Base-by-base conservation (phyloP, 208 protist genomes). In the Leishmania arabica region DNA sequence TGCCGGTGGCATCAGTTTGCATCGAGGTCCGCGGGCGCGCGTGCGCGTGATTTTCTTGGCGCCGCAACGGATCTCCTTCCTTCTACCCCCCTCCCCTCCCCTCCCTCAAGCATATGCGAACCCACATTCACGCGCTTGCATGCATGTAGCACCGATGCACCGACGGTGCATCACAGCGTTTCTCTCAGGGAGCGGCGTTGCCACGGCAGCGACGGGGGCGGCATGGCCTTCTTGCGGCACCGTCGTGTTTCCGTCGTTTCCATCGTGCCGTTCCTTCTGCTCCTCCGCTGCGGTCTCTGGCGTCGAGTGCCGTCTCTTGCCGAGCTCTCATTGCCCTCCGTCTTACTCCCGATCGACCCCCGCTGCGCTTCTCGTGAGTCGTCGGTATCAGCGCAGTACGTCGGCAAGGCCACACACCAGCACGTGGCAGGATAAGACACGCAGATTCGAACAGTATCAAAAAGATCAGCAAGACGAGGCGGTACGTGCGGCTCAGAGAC, bases 361-460 rank as follows among this genome's bases (percentile, higher is more conserved):
- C 15, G 31, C 62, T 34, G 31, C 73, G 21, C 42, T 81, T 66
- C 64, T 27, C 80, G 58, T 58, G n/a, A 76, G 73, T 53, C 75
- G 66, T 8, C 80, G 89, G 7, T 77, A 77, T 71, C 85, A 90
- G 31, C 87, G 89, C 37, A 75, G 56, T 27, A 76, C 85, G 4
- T 64, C 88, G 6, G 71, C 71, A 2, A 64, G 86, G n/a, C 42
- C 56, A 21, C 81, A 79, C 62, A 66, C 54, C 27, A 86, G 82
- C 77, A 80, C 60, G 13, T 89, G 86, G 86, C 71, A 84, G 69
- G 86, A 81, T 49, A 89, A 86, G 76, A 74, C 72, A 27, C 47
- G 62, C 53, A 51, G 60, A 24, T 88, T 79, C 47, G 79, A 85
- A 64, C 45, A 68, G 40, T 69, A 77, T 27, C 79, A 79, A 56